Evolutionary conservation across 306 rosid genomes (phyloP).

Genomic region (Dalbergia oliveri): DNA sequence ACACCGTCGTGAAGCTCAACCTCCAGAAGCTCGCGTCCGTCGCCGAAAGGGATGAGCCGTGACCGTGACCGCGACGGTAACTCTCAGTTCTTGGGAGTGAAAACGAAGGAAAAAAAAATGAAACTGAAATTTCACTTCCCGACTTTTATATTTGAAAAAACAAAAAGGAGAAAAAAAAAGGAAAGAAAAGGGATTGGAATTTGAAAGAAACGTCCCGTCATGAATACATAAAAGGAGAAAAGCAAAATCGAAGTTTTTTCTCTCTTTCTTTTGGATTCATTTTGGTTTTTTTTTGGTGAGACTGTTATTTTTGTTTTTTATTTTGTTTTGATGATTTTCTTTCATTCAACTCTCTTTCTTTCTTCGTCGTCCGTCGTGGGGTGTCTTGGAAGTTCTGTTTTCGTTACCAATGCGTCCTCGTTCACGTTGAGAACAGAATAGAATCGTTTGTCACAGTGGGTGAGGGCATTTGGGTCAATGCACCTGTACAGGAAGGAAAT

Average conservation of each 20-base stretch:
- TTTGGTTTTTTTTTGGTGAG: slow-evolving; percentile 32
- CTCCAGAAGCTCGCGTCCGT: slow-evolving; percentile 94
- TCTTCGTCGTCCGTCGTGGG: neutral
- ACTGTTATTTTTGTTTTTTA: neutral
- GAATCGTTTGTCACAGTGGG: slow-evolving; percentile 29
- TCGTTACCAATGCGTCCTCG: slow-evolving; percentile 28
- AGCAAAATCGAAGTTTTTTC: slow-evolving; percentile 15
- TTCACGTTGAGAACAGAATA: slow-evolving; percentile 31
- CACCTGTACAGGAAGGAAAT: slow-evolving; percentile 53
- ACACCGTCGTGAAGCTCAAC: slow-evolving; percentile 89
- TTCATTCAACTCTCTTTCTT: neutral
- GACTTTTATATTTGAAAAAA: neutral
- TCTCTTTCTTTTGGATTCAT: slow-evolving; percentile 31
- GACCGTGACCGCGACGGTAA: slow-evolving; percentile 66
- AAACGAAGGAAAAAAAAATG: neutral
- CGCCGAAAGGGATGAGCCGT: slow-evolving; percentile 75
- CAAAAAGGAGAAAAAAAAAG: neutral
- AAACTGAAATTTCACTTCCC: neutral
- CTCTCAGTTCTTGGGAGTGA: slow-evolving; percentile 2
- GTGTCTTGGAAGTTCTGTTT: neutral
- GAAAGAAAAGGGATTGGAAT: slow-evolving; percentile 18
- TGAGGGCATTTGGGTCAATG: slow-evolving; percentile 63
- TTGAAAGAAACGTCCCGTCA: slow-evolving; percentile 20
- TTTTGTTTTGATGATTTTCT: slow-evolving; percentile 6
- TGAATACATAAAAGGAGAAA: slow-evolving; percentile 24